These are phyloP conservation scores for Alternaria gansuensis DNA, from an alignment of 2,329 filamentous ascomycete genomes.

Conservation along the genomic window DNA sequence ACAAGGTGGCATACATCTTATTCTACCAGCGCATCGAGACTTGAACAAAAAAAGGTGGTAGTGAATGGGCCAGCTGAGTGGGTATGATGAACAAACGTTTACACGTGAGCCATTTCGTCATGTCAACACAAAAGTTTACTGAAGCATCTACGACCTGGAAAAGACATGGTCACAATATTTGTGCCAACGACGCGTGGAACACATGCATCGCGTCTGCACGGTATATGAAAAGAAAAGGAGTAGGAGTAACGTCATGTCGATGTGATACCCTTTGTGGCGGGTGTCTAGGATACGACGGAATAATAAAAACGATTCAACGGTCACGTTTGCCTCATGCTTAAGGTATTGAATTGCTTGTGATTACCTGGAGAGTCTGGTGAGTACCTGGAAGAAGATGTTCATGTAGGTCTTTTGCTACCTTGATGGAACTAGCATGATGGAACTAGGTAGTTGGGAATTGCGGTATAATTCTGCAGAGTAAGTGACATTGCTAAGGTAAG, in stretches of 20 bases:
- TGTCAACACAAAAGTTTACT: constrained; percentile 11
- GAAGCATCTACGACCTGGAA: constrained; percentile 1
- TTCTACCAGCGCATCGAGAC: constrained; percentile 82
- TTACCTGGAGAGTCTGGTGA: not conserved
- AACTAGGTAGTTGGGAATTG: not conserved
- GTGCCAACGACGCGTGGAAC: not conserved
- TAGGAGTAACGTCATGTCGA: constrained; percentile 18
- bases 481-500: too few species aligned
- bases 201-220: constrained; percentile 11
- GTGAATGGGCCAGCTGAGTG: constrained; percentile 9
- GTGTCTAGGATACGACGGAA: constrained; percentile 27
- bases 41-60: constrained; percentile 28
- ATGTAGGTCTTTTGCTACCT: not conserved
- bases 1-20: constrained; percentile 95
- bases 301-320: constrained; percentile 9
- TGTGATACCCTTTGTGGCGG: constrained; percentile 27
- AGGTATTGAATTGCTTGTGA: not conserved
- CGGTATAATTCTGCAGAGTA: too few species aligned
- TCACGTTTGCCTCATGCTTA: not conserved
- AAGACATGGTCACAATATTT: constrained; percentile 17
- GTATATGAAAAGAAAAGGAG: constrained; percentile 7
- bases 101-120: constrained; percentile 13
- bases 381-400: not conserved
- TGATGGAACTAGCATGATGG: not conserved
- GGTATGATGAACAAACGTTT: constrained; percentile 3